Evolutionary conservation across 2,329 filamentous ascomycete species (phyloP), one percentile per base, ranked within the genome.

Genomic region (Trichocomaceae sp.): DNA sequence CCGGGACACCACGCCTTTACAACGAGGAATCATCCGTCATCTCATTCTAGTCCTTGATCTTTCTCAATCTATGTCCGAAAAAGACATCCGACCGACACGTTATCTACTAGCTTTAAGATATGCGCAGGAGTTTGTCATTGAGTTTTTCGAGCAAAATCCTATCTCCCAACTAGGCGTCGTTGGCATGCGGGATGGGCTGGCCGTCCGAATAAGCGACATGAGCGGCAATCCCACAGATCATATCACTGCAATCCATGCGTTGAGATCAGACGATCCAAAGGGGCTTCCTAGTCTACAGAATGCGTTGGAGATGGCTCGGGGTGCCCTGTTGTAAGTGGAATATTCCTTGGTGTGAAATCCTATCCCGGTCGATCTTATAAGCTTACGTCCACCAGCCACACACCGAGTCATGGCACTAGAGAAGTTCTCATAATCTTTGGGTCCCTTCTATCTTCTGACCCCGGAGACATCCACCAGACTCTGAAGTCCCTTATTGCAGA

Each of bases 101-200:
- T 91, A 92, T 71, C 81, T 90, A 37, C 81, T 96, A 31, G 87
- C 85, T 51, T 79, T 96, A 65, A 85, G 85, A 60, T 95, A 90
- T 71, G 87, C 90, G 15, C 83, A 86, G 60, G 86, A 90, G 55
- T 99, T 97, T 71, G 87, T 97, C 48, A 82, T 85, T 57, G 92
- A 96, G 70, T 99, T 90, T 74, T 99, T 97, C 68, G 93, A 97
- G 72, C 93, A 99, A 72, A 99, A 99, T 65, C 93, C 93, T 10
- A 97, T 99, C 61, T 95, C 90, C 9, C 93, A 99, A 73, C 82
- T 99, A 55, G 91, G 88, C 22, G 86, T 99, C 29, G 78, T 99
- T 39, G 92, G 88, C 50, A 96, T 97, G 88, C 83, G 88, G 58
- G 93, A 97, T 69, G 93, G 93, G 15, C 78, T 97, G 15, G 91